A percentile compares a stretch with the other conserved stretches of the same genome.
phyloP scores from a whole-genome alignment of 2,329 filamentous ascomycete genomes.

The Gaeumannomyces tritici region DNA sequence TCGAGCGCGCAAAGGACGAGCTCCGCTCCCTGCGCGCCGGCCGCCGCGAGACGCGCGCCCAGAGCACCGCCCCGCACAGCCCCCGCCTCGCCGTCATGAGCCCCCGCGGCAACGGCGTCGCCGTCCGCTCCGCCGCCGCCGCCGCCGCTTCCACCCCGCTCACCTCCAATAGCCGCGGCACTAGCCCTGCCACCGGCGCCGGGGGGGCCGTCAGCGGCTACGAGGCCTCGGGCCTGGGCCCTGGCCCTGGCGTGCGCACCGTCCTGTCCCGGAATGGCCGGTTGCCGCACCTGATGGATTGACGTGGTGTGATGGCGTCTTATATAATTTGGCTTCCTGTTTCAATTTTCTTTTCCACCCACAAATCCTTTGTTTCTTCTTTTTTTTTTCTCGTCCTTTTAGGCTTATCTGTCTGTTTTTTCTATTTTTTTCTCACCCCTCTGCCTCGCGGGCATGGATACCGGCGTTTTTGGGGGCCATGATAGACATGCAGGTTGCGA shows the following conservation, averaged over 20 bases:
- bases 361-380: not conserved
- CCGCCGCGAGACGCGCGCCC: conserved; percentile 45
- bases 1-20: conserved; percentile 38
- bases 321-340: not conserved
- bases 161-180: conserved; percentile 9
- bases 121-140: conserved; percentile 13
- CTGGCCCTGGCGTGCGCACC: not conserved
- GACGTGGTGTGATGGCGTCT: not conserved
- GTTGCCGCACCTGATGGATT: not conserved
- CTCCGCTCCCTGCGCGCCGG: conserved; percentile 34
- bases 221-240: not conserved
- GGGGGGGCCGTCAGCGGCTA: not conserved
- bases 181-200: not conserved
- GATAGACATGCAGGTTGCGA: not conserved
- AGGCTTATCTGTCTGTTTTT: not conserved
- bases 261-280: not conserved
- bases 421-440: not conserved
- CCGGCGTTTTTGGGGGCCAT: not conserved
- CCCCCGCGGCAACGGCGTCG: conserved; percentile 24
- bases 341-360: too few relatives aligned
- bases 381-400: not conserved
- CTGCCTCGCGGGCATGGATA: not conserved
- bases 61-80: conserved; percentile 48
- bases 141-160: conserved; percentile 3
- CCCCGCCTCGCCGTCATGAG: conserved; percentile 46